A percentile compares a stretch with the other conserved stretches of the same genome.
Conservation (phyloP, 2,329 filamentous ascomycete genomes). For the Stachybotrys chartarum region DNA sequence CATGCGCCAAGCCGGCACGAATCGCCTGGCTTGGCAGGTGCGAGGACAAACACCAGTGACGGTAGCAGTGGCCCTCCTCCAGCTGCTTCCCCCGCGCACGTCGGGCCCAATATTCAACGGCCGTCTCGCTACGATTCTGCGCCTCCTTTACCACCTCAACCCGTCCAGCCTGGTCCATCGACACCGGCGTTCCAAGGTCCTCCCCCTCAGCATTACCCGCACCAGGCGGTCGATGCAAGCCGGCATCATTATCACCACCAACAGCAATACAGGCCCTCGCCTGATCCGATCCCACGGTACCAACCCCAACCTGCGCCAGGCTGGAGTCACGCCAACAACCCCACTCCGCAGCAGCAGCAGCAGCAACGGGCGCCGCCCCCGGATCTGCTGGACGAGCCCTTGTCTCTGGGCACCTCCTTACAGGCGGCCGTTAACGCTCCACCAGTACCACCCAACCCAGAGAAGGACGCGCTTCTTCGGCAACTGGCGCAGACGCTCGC, state of each 20-base stretch:
- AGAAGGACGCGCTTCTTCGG: constrained; percentile 80
- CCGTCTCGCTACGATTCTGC: constrained; percentile 40
- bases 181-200: not conserved
- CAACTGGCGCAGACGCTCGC: constrained; percentile 67
- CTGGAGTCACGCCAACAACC: not conserved
- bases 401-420: constrained; percentile 42
- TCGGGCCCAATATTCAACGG: not conserved
- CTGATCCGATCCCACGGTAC: not conserved
- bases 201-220: not conserved
- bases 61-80: not conserved
- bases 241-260: not conserved
- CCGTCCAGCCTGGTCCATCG: not conserved
- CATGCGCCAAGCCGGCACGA: constrained; percentile 14
- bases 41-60: too few relatives aligned
- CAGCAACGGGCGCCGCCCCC: constrained; percentile 30
- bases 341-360: constrained; percentile 9
- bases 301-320: constrained; percentile 5
- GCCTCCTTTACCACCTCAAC: constrained; percentile 34
- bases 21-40: constrained; percentile 2
- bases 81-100: not conserved
- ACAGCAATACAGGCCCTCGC: not conserved
- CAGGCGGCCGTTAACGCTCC: constrained; percentile 56
- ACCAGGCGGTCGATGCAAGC: not conserved
- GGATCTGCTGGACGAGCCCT: constrained; percentile 50
- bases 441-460: constrained; percentile 88